Base-by-base conservation (phyloP, 139 green algal species). In the Volvox reticuliferus region DNA sequence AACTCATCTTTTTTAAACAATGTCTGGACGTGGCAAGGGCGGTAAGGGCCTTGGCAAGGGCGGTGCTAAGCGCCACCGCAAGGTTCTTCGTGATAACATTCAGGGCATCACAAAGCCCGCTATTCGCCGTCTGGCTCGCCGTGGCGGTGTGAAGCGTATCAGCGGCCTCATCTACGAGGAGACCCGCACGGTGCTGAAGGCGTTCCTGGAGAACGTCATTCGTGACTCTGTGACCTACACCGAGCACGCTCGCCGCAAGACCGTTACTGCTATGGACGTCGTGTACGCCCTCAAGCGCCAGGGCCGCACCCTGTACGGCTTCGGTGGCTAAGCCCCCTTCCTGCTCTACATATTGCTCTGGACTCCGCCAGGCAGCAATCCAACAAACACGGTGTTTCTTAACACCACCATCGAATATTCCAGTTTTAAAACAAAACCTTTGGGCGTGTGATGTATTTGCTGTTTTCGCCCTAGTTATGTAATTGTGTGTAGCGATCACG, bases 211-310 rank as follows among this genome's bases (percentile, higher is more conserved):
- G 95, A 98, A 98, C 92, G 97, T 98, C 35, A 97, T 98, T 91
- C 94, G 97, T 79, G 98, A 99, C 91, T 96, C 97, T 26, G 98
- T 99, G 33, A 99, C 98, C 92, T 99, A 99, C 97, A 99, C 98
- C 76, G 97, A 99, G 96, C 98, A 99, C 96, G 98, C 97, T 55
- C 94, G 97, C 82, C 95, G 98, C 91, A 99, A 99, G 97, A 99
- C 98, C 26, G 97, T 99, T 44, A 99, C 97, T 33, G 97, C 98
- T 61, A 98, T 99, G 94, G 98, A 99, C 91, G 97, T 99, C 12
- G 44, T 55, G 44, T 55, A 55, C 44, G 44, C 44, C 44, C 44
- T 55, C 5, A 55, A 55, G 44, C 65, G 24, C 5, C 65, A 30
- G 65, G 65, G 21, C 65, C 65, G 65, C 21, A 24, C 21, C 65